A percentile compares a stretch with the other conserved stretches of the same genome.
Evolutionary conservation across 768 basidiomycete species (phyloP).

Genomic region (Neoboletus subvelutipes): DNA sequence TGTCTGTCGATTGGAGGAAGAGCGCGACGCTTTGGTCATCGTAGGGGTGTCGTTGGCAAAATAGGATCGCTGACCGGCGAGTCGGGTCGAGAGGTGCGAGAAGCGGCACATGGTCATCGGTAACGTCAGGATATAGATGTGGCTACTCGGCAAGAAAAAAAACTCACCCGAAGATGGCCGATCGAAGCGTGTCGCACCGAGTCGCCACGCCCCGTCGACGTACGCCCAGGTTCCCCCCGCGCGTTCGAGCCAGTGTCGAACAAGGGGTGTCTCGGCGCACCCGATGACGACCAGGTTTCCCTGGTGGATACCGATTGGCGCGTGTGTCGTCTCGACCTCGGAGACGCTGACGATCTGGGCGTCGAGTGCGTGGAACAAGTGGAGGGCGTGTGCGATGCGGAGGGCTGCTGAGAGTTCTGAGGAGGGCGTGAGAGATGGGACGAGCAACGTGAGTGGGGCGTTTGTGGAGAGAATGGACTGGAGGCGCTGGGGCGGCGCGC

Average conservation of each 20-base stretch:
- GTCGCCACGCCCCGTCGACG: conserved; percentile 21
- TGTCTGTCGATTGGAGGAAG: conserved; percentile 61
- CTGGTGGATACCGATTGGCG: conserved; percentile 4
- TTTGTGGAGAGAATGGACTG: conserved; percentile 59
- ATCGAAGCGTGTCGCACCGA: conserved; percentile 16
- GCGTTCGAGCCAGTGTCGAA: conserved; percentile 33
- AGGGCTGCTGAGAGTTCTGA: conserved; percentile 54
- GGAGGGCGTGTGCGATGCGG: conserved; percentile 66
- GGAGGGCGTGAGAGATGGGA: conserved; percentile 37
- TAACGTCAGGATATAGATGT: neutral
- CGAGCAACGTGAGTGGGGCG: conserved; percentile 56
- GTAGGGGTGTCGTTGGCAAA: conserved; percentile 48
- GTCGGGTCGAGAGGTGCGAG: neutral
- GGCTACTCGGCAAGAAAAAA: too few species aligned
- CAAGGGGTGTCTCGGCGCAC: conserved; percentile 34
- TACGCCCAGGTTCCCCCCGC: conserved; percentile 16
- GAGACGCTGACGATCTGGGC: conserved; percentile 50
- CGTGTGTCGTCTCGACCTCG: conserved; percentile 25
- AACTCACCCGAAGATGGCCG: conserved; percentile 23
- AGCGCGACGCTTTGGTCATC: conserved; percentile 38
- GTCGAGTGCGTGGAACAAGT: conserved; percentile 70
- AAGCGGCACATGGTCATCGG: neutral
- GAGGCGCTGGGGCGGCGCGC: conserved; percentile 42
- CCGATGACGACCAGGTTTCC: conserved; percentile 66
- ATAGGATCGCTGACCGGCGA: conserved; percentile 44